Base-by-base conservation (phyloP, 257 asterid species). In the Leonotis leonurus region DNA sequence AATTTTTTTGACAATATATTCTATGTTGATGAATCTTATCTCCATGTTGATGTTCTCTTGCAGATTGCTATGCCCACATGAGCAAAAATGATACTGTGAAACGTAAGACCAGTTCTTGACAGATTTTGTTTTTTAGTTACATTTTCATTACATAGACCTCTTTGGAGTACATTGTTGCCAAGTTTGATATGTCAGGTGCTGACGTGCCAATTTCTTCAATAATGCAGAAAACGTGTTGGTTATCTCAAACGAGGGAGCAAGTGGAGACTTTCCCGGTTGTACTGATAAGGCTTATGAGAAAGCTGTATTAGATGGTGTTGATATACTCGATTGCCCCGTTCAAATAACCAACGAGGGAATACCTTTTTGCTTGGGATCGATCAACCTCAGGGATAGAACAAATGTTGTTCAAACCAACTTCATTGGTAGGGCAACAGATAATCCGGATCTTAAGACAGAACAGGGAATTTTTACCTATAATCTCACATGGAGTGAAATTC, bases 181-280 rank as follows among this genome's bases (percentile, higher is more conserved):
- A 56, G 30, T 17, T 41, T 13, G 21, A 40, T 16, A 10, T 17
- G 12, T 20, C 36, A 30, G 39, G 30, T 25, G 54, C 24, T 44
- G 36, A 74, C 69, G 9, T 33, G 64, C 18, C 14, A n/a, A 70
- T 45, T 48, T 16, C 57, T 56, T 24, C 9, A 63, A 62, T 33
- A 18, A 51, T 78, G 27, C 87, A 89, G 95, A 25, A n/a, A 71
- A 77, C 12, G 52, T 77, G 64, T 70, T 66, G 78, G 65, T 89
- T 44, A 79, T 86, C 66, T 70, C 97, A 17, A 55, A 56, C 5
- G 95, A 86, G 85, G 97, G 97, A 81, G 89, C 97, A 51, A 85
- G 95, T 70, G 95, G 95, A 11, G 79, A 69, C 56, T 90, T 80
- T 68, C 92, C 97, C 49, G 97, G 94, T 39, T 87, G 95, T 77